A percentile compares a stretch with the other conserved stretches of the same genome.
Conservation (phyloP, 2,329 filamentous ascomycete genomes). For the Trichoderma sp. region DNA sequence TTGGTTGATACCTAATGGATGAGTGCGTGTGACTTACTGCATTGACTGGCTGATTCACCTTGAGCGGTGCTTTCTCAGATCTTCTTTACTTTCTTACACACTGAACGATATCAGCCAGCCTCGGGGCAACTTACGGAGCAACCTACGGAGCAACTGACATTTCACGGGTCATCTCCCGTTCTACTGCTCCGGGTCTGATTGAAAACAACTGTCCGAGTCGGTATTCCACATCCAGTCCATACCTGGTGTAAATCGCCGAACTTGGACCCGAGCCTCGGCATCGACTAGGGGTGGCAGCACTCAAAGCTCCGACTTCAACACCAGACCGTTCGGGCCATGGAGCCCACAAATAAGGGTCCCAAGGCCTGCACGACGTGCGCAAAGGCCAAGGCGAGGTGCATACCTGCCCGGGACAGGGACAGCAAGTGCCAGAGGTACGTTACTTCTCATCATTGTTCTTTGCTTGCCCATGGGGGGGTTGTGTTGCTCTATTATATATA, state of each 20-base stretch:
- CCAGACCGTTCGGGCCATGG: slow-evolving; percentile 28
- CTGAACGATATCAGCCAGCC: neutral
- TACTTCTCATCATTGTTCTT: neutral
- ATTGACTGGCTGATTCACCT: neutral
- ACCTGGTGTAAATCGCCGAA: neutral
- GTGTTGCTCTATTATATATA: neutral
- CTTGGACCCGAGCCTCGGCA: neutral
- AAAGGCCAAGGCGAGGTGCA: slow-evolving; percentile 55
- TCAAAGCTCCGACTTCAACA: neutral
- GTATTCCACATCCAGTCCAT: neutral
- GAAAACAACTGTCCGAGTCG: neutral
- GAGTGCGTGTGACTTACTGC: slow-evolving; percentile 1
- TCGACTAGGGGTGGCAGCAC: neutral
- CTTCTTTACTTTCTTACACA: too few relatives aligned
- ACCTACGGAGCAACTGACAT: neutral
- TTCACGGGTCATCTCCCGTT: neutral
- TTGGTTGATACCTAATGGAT: neutral
- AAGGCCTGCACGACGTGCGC: slow-evolving; percentile 55
- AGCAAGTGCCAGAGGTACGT: slow-evolving; percentile 53
- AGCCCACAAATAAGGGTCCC: slow-evolving; percentile 47
- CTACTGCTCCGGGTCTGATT: slow-evolving; percentile 5
- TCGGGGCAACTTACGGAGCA: slow-evolving; percentile 4
- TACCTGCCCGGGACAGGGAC: slow-evolving; percentile 45
- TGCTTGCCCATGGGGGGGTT: neutral
- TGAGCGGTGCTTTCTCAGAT: too few relatives aligned